These are phyloP conservation scores for Epichloe elymi DNA, from an alignment of 2,329 filamentous ascomycete species.

Conservation along the genomic window DNA sequence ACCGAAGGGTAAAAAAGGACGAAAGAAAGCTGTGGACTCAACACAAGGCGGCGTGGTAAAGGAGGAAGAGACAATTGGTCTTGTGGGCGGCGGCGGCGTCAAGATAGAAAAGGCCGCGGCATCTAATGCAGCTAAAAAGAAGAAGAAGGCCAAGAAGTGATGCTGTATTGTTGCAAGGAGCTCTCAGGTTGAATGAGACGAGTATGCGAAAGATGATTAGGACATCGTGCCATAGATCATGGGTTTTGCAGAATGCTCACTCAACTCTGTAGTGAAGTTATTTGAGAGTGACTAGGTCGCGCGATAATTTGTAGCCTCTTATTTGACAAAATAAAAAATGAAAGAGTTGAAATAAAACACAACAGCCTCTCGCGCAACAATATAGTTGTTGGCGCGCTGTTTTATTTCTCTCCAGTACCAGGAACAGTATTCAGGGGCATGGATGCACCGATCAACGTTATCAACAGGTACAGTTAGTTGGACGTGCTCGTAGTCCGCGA, in stretches of 20 bases:
- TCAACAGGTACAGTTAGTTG: not conserved
- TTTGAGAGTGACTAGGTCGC: not conserved
- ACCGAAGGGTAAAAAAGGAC: constrained; percentile 80
- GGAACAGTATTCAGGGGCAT: not conserved
- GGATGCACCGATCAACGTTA: not conserved
- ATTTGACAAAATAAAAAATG: not conserved
- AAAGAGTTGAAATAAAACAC: not conserved
- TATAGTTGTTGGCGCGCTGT: not conserved
- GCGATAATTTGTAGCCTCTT: no score
- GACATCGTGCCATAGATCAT: not conserved
- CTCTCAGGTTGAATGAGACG: not conserved
- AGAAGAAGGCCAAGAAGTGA: constrained; percentile 40
- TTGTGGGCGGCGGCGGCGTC: constrained; percentile 50
- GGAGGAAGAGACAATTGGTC: constrained; percentile 55
- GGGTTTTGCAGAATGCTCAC: no score
- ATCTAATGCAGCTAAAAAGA: constrained; percentile 31
- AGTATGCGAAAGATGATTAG: not conserved
- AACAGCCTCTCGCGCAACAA: not conserved
- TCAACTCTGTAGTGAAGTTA: not conserved
- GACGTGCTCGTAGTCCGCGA: no score
- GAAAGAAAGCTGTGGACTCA: constrained; percentile 62
- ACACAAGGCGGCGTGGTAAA: constrained; percentile 77
- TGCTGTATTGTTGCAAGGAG: not conserved
- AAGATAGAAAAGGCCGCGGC: constrained; percentile 47
- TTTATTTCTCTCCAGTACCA: not conserved